Base-by-base conservation (phyloP, 305 asterid genomes). In the Striga hermonthica region DNA sequence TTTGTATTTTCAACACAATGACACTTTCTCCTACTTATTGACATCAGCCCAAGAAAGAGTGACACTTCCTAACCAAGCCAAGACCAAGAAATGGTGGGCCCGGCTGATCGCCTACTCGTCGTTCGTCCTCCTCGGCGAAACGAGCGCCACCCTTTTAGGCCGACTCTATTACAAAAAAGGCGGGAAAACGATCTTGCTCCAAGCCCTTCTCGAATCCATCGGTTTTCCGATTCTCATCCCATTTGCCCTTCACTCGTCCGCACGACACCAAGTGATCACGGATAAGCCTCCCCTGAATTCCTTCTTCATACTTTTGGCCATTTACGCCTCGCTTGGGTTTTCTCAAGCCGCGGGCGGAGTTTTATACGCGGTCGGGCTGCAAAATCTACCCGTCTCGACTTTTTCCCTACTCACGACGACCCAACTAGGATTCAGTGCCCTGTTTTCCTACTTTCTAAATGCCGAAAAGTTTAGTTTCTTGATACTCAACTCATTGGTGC, bases 381-480 rank as follows among this genome's bases (percentile, higher is more conserved):
- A 61, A 44, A 54, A 81, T 34, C 86, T 87, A 1, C 81, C 91
- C 0, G 84, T 78, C 22, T 77, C 91, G 1, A 83, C 87, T 0
- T 81, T 64, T 57, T 72, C 91, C 0, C 78, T 84, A 38, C 60
- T 83, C 6, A 53, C 50, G 56, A 71, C 92, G 4, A 72, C 76
- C 16, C 89, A 80, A 62, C 72, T 87, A 35, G 86, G 74, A 0
- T 87, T 87, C 84, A 87, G 80, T 50, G 86, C 90, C 4, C 13
- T 85, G n/a, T 85, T 85, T 58, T 77, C 88, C 6, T 83, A 67
- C 74, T 70, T 83, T 69, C 71, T 85, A 48, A 85, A 83, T 16
- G 62, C 68, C 1, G 82, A 87, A 52, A 85, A 77, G 56, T 48
- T 85, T 72, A 82, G 85, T 4, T 76, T 79, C n/a, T 65, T 54